Percentiles rank a stretch among this genome's conserved stretches.
Evolutionary conservation across 1,284 basidiomycete genomes (phyloP).

Genomic region (Peniophora sp.): DNA sequence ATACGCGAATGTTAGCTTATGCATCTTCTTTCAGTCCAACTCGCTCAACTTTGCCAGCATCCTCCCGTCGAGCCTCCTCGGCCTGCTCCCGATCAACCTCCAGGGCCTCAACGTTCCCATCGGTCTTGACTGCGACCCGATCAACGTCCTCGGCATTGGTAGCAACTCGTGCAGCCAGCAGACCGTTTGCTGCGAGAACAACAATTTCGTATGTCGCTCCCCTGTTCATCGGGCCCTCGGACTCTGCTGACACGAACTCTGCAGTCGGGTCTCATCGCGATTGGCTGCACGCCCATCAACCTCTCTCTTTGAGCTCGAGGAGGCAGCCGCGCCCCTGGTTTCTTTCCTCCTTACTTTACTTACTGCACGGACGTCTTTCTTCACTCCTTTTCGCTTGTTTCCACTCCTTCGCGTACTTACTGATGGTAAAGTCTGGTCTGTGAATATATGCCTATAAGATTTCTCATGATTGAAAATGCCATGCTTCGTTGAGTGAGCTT

Average conservation of each 20-base stretch:
- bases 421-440: background rate
- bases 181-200: slow-evolving; percentile 23
- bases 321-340: too few relatives aligned
- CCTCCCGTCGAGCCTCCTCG: background rate
- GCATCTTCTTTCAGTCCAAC: background rate
- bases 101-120: background rate
- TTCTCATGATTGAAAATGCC: background rate
- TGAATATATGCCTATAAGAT: background rate
- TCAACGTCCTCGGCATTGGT: slow-evolving; percentile 1
- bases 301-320: slow-evolving; percentile 19
- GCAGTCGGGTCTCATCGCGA: slow-evolving; percentile 27
- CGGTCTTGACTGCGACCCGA: background rate
- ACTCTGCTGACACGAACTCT: background rate
- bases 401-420: too few relatives aligned
- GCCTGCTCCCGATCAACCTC: slow-evolving; percentile 3
- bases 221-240: background rate
- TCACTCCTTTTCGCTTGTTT: too few relatives aligned
- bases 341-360: too few relatives aligned
- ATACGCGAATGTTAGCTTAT: background rate
- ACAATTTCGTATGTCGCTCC: slow-evolving; percentile 14
- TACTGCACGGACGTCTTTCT: too few relatives aligned
- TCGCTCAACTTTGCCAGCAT: background rate
- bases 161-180: slow-evolving; percentile 10
- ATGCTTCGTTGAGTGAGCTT: background rate
- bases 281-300: slow-evolving; percentile 31